Percentiles rank a stretch among this genome's conserved stretches.
Conservation (phyloP, 768 basidiomycete genomes). For the Xerocomellus amylosporus region DNA sequence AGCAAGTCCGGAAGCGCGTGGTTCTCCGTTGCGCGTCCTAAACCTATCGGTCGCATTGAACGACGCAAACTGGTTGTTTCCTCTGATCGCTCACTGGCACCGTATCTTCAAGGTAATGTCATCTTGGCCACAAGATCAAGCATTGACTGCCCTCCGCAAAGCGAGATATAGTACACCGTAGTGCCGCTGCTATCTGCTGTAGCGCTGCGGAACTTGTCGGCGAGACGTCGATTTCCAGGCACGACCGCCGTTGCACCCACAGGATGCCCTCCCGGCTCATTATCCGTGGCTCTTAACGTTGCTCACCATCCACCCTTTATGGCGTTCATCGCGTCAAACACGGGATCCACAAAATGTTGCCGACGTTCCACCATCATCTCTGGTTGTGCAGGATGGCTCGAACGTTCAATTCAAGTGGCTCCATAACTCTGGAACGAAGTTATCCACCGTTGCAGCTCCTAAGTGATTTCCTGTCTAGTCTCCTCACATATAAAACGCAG, state of each 20-base stretch:
- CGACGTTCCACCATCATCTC: slow-evolving; percentile 3
- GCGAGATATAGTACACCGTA: neutral
- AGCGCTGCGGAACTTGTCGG: neutral
- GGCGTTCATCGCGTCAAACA: neutral
- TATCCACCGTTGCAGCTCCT: neutral
- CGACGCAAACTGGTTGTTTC: neutral
- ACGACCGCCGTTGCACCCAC: neutral
- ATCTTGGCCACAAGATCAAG: neutral
- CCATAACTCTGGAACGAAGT: neutral
- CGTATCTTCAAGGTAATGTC: neutral
- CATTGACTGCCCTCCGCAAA: neutral
- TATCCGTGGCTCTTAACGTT: slow-evolving; percentile 13
- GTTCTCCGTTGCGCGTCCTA: neutral
- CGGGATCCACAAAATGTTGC: neutral
- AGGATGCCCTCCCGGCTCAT: neutral
- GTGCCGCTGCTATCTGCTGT: slow-evolving; percentile 2
- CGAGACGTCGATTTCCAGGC: too few relatives aligned
- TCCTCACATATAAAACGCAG: slow-evolving; percentile 7
- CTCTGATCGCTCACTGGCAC: neutral
- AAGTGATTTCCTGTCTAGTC: neutral
- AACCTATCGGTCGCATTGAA: neutral
- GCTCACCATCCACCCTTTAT: neutral
- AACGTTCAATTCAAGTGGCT: slow-evolving; percentile 4
- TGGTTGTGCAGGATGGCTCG: slow-evolving; percentile 20
- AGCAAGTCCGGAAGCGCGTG: neutral